Evolutionary conservation across 176 grass and related monocot species (phyloP), one percentile per base, ranked within the genome.

Genomic region (Triticum dicoccoides): DNA sequence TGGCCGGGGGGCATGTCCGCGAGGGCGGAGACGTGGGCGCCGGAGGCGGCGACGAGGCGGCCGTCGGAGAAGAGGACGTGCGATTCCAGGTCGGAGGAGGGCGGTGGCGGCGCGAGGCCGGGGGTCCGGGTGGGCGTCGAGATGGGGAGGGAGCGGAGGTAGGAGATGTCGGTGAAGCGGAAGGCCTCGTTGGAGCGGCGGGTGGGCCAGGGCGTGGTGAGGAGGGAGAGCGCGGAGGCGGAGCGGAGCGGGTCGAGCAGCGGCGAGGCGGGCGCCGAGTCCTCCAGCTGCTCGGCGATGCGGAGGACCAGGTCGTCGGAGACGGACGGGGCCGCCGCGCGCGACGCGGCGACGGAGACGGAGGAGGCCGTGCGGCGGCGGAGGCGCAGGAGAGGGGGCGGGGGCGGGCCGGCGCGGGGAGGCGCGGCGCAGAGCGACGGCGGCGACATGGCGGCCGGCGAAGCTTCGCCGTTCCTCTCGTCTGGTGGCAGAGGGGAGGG

Each of bases 131-230:
- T 59, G 9, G 89, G 79, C 35, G 83, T 65, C 9, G 92, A 78
- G 85, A 91, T 84, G 78, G 90, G 87, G 61, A 85, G 45, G 33
- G 87, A 87, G 39, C 82, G 87, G 87, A 94, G 87, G 78, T 89
- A 89, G 61, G 89, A 91, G 73, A 89, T 71, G 78, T 94, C 87
- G 9, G 87, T 94, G 85, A 94, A 94, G 65, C 92, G 89, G 87
- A 91, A 94, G 85, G 92, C 87, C 13, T 89, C 92, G 87, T 74
- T 61, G 78, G 89, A 87, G 82, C 81, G 80, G 85, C 86, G 86
- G 70, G 87, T 89, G 23, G 92, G 92, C 92, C 92, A 94, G 85
- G 76, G 47, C 69, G 84, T 91, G 67, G 89, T 88, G 78, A 91
- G 85, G 67, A 94, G 87, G 78, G 87, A 89, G 67, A 89, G 89